phyloP scores from a whole-genome alignment of 345 rosid species.

The Noccaea caerulescens region DNA sequence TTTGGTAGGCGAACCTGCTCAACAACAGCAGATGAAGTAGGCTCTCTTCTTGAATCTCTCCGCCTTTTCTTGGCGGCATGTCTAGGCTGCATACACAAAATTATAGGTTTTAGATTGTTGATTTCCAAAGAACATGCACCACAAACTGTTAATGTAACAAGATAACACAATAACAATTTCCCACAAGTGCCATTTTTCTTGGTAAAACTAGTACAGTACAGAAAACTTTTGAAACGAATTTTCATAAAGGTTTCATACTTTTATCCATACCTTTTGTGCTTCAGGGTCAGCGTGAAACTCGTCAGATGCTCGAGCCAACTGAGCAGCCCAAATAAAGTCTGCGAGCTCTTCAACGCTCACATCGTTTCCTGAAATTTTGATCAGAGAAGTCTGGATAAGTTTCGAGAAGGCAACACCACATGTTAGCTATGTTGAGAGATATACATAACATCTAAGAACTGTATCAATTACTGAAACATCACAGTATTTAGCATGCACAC shows the following conservation, averaged over 20 bases:
- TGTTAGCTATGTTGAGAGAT: background rate
- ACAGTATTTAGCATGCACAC: conserved; percentile 2
- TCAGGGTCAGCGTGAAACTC: conserved; percentile 53
- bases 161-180: background rate
- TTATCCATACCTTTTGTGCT: conserved; percentile 59
- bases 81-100: conserved; percentile 46
- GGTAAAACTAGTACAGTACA: background rate
- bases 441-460: conserved; percentile 19
- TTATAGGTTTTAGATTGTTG: background rate
- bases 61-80: conserved; percentile 63
- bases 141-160: background rate
- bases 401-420: conserved; percentile 2
- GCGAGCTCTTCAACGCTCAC: conserved; percentile 63
- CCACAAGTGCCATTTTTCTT: conserved; percentile 12
- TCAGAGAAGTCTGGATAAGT: background rate
- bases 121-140: background rate
- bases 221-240: conserved; percentile 1
- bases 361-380: conserved; percentile 57
- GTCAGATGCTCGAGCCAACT: conserved; percentile 64
- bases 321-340: conserved; percentile 86
- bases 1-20: conserved; percentile 70
- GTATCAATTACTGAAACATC: conserved; percentile 15
- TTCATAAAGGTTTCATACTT: background rate
- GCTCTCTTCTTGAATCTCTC: conserved; percentile 24
- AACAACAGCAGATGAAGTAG: conserved; percentile 41